phyloP scores from a whole-genome alignment of 139 green algal species.

The Spirogloea muscicola region DNA sequence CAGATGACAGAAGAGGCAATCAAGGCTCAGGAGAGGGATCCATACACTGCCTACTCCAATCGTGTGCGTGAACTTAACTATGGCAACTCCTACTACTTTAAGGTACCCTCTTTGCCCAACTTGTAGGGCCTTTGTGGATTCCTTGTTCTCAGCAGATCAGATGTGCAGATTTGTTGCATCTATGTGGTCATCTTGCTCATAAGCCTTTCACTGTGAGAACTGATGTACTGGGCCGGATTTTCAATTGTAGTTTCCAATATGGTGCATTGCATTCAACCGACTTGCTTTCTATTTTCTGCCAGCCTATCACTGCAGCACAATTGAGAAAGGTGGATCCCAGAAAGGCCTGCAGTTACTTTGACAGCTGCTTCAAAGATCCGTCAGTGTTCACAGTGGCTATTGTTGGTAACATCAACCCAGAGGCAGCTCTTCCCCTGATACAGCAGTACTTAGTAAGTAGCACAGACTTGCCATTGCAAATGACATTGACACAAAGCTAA shows the following conservation, averaged over 20 bases:
- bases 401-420: slow-evolving; percentile 57
- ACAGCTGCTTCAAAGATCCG: slow-evolving; percentile 64
- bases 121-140: no score
- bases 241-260: no score
- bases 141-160: no score
- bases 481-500: no score
- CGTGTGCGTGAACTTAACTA: slow-evolving; percentile 68
- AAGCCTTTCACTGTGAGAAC: no score
- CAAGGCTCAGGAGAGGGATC: slow-evolving; percentile 61
- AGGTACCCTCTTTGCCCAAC: no score
- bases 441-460: slow-evolving; percentile 60
- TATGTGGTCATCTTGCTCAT: no score
- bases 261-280: no score
- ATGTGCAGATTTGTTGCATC: no score
- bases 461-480: slow-evolving; percentile 18
- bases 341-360: slow-evolving; percentile 59
- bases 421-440: slow-evolving; percentile 55
- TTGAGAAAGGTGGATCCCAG: slow-evolving; percentile 56
- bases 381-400: slow-evolving; percentile 67
- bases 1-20: slow-evolving; percentile 37
- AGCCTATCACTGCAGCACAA: no score
- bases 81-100: slow-evolving; percentile 69
- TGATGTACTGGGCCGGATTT: no score
- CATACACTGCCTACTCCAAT: slow-evolving; percentile 56
- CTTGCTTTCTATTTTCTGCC: no score